Evolutionary conservation across 345 rosid genomes (phyloP).

Genomic region (Dipteronia sinensis): DNA sequence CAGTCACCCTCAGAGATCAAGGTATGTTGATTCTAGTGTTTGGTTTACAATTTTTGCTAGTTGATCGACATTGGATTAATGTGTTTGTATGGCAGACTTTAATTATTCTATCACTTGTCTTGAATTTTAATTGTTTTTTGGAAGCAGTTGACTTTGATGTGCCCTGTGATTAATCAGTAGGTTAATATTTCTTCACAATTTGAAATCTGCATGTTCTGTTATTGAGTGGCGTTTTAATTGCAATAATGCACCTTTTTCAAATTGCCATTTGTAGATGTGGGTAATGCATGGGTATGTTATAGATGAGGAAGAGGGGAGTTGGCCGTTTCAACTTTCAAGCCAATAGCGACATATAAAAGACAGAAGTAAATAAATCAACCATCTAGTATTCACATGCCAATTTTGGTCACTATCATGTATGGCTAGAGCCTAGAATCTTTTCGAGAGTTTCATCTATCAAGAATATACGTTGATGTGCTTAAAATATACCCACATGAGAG

Average conservation of each 20-base stretch:
- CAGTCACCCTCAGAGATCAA: slow-evolving; percentile 26
- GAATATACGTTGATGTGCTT: neutral
- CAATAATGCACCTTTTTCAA: neutral
- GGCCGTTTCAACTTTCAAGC: neutral
- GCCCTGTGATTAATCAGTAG: neutral
- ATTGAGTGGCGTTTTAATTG: neutral
- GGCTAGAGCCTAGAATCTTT: neutral
- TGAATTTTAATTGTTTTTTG: neutral
- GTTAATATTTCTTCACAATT: neutral
- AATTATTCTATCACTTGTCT: neutral
- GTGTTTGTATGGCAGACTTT: neutral
- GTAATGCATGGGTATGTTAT: neutral
- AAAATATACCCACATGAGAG: neutral
- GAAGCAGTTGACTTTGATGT: neutral
- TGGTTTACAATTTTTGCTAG: neutral
- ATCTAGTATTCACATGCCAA: neutral
- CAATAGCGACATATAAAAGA: neutral
- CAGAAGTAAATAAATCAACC: neutral
- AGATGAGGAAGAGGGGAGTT: neutral
- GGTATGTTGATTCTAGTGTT: slow-evolving; percentile 37
- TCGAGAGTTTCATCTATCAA: neutral
- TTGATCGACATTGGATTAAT: neutral
- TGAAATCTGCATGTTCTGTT: neutral
- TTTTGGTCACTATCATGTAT: neutral
- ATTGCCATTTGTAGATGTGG: neutral